A percentile compares a stretch with the other conserved stretches of the same genome.
phyloP scores from a whole-genome alignment of 2,329 filamentous ascomycete species.

The Phyllosticta citribraziliensis region DNA sequence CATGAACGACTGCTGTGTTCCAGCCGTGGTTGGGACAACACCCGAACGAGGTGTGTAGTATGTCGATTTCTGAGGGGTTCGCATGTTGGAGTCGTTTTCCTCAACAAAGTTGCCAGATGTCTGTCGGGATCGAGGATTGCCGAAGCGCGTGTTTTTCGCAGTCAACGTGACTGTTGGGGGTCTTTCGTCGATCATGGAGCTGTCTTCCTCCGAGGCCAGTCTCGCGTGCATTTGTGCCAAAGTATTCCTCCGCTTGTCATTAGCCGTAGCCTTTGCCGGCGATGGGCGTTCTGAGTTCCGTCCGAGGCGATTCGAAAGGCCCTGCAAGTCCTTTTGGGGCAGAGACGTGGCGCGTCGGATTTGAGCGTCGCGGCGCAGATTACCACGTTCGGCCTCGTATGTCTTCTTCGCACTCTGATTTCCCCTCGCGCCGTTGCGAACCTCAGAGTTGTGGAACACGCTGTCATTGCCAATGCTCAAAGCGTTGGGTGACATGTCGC shows the following conservation, averaged over 20 bases:
- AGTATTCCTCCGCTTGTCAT: conserved; percentile 35
- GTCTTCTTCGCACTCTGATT: neutral
- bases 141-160: conserved; percentile 47
- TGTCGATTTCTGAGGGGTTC: conserved; percentile 15
- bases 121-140: conserved; percentile 30
- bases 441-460: conserved; percentile 36
- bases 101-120: conserved; percentile 24
- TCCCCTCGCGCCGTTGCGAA: conserved; percentile 20
- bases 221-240: conserved; percentile 48
- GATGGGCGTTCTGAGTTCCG: conserved; percentile 27
- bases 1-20: conserved; percentile 50
- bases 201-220: conserved; percentile 42
- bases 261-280: conserved; percentile 20
- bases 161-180: conserved; percentile 33
- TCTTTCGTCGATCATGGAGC: conserved; percentile 41
- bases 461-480: conserved; percentile 41
- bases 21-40: conserved; percentile 30
- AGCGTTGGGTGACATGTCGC: conserved; percentile 41
- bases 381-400: conserved; percentile 20
- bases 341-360: conserved; percentile 32
- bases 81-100: conserved; percentile 9
- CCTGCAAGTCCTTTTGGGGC: conserved; percentile 30
- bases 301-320: conserved; percentile 27
- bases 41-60: conserved; percentile 16
- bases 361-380: conserved; percentile 36